phyloP scores from a whole-genome alignment of 164 flowering plant species.

The Chloranthus sessilifolius region DNA sequence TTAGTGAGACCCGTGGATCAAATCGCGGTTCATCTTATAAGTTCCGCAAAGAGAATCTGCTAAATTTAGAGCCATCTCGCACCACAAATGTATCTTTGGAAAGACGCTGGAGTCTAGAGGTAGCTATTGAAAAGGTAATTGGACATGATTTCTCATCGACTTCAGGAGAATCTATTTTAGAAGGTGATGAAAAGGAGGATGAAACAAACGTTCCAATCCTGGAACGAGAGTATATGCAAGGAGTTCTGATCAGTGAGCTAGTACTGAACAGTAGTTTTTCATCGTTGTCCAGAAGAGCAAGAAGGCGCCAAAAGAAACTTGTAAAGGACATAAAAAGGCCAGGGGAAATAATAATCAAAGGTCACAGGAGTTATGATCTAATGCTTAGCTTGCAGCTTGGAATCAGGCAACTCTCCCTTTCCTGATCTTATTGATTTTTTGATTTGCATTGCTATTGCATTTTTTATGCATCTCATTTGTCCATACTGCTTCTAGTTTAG shows the following conservation, averaged over 20 bases:
- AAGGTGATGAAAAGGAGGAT: conserved; percentile 35
- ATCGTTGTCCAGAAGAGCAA: conserved; percentile 57
- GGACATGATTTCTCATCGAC: conserved; percentile 49
- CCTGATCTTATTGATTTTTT: background rate
- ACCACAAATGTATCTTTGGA: conserved; percentile 58
- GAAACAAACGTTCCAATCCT: conserved; percentile 50
- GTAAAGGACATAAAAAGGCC: conserved; percentile 77
- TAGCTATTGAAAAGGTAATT: conserved; percentile 76
- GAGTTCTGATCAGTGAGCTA: conserved; percentile 88
- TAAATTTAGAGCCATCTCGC: conserved; percentile 57
- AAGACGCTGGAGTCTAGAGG: conserved; percentile 97
- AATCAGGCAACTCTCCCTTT: conserved; percentile 50
- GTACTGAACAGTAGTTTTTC: conserved; percentile 60
- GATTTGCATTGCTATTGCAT: background rate
- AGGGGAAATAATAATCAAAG: conserved; percentile 89
- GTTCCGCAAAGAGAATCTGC: conserved; percentile 45
- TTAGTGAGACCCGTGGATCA: conserved; percentile 36
- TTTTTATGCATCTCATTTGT: background rate
- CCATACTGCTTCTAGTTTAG: background rate
- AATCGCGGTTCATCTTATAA: conserved; percentile 45
- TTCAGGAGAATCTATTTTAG: conserved; percentile 39
- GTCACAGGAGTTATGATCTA: conserved; percentile 96
- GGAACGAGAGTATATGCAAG: conserved; percentile 96
- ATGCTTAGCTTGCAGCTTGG: conserved; percentile 99
- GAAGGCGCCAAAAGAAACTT: conserved; percentile 62